Evolutionary conservation across 2,329 filamentous ascomycete genomes (phyloP).

Genomic region (Epichloe amarillans): DNA sequence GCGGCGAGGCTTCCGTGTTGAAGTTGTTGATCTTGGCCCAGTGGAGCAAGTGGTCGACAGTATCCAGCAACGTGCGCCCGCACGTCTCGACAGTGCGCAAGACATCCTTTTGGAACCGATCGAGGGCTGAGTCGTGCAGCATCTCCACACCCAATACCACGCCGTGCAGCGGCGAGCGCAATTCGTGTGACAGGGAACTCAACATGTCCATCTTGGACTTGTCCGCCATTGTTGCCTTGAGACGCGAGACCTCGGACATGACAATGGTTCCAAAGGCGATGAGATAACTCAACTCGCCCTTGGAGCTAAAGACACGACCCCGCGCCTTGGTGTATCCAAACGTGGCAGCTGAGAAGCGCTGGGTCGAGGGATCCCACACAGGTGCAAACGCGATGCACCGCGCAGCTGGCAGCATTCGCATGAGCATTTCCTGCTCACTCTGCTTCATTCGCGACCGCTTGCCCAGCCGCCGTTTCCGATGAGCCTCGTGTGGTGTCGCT

Average conservation of each 20-base stretch:
- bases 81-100: constrained; percentile 36
- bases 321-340: constrained; percentile 34
- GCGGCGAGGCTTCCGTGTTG: constrained; percentile 3
- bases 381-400: constrained; percentile 34
- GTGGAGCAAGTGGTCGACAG: constrained; percentile 39
- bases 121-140: constrained; percentile 36
- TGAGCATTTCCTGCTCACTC: constrained; percentile 15
- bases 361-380: constrained; percentile 30
- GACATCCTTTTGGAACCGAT: constrained; percentile 31
- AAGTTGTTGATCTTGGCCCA: constrained; percentile 41
- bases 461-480: background rate
- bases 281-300: constrained; percentile 37
- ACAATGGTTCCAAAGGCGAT: constrained; percentile 38
- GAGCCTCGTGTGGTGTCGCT: background rate
- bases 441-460: constrained; percentile 6
- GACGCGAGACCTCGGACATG: constrained; percentile 40
- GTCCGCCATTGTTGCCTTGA: constrained; percentile 24
- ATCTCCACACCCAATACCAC: constrained; percentile 41
- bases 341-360: constrained; percentile 35
- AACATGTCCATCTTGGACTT: constrained; percentile 45
- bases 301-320: constrained; percentile 28
- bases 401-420: constrained; percentile 26
- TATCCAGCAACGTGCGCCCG: constrained; percentile 37
- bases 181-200: constrained; percentile 46
- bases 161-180: constrained; percentile 47